Percentiles rank a stretch among this genome's conserved stretches.
phyloP scores from a whole-genome alignment of 305 asterid genomes.

The Nicotiana rustica region DNA sequence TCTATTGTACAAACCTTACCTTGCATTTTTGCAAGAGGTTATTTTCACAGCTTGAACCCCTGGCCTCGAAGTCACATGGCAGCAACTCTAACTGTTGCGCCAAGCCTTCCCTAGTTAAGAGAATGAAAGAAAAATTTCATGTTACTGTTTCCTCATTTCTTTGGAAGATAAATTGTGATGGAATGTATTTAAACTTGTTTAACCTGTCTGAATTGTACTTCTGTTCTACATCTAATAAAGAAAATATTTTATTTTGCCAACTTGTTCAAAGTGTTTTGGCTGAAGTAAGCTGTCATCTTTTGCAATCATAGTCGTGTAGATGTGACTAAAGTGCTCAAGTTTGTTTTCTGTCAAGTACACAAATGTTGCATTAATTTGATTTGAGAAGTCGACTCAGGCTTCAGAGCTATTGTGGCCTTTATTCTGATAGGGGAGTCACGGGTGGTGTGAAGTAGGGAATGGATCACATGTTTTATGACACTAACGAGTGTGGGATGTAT shows the following conservation, averaged over 20 bases:
- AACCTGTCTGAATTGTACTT: background rate
- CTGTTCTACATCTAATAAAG: background rate
- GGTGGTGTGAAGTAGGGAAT: background rate
- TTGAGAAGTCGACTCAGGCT: too few species aligned
- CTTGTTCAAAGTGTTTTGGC: background rate
- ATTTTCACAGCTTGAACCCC: background rate
- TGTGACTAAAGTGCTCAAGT: background rate
- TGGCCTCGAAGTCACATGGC: background rate
- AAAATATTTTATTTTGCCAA: background rate
- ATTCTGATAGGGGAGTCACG: background rate
- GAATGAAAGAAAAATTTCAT: conserved; percentile 7
- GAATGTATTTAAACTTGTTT: background rate
- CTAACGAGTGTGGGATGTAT: too few species aligned
- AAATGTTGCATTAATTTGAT: background rate
- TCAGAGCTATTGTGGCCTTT: background rate
- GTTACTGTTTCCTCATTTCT: background rate
- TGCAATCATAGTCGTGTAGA: too few species aligned
- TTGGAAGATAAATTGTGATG: background rate
- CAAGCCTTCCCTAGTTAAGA: background rate
- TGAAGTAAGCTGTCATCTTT: background rate
- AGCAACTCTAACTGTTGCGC: background rate
- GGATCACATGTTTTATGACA: background rate
- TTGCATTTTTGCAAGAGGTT: background rate
- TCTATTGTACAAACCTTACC: background rate
- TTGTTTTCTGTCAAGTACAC: background rate